These are phyloP conservation scores for Acacia concinna DNA, from an alignment of 331 rosid genomes.

Conservation along the genomic window DNA sequence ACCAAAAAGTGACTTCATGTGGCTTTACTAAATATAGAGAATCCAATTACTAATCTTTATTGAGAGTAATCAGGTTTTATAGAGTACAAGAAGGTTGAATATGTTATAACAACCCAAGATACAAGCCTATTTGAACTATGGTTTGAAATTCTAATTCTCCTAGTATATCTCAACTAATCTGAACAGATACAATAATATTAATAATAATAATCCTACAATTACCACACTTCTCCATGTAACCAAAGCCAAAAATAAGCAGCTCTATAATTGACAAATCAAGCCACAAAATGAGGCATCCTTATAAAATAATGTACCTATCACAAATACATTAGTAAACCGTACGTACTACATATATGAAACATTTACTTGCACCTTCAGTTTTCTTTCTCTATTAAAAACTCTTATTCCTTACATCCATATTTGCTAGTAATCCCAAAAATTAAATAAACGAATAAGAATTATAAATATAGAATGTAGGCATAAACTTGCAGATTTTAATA, in stretches of 20 bases:
- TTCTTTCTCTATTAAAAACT: slow-evolving; percentile 51
- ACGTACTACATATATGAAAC: slow-evolving; percentile 1
- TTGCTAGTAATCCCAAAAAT: slow-evolving; percentile 33
- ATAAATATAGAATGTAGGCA: slow-evolving; percentile 11
- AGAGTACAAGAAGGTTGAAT: too few relatives aligned
- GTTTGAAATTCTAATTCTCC: too few relatives aligned
- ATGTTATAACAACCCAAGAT: too few relatives aligned
- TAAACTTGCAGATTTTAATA: too few relatives aligned
- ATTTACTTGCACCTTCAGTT: slow-evolving; percentile 1
- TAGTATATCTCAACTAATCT: too few relatives aligned
- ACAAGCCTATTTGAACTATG: too few relatives aligned
- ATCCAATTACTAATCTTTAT: too few relatives aligned
- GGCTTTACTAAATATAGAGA: too few relatives aligned
- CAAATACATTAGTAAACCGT: slow-evolving; percentile 21
- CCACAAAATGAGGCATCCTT: neutral
- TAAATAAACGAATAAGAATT: slow-evolving; percentile 42
- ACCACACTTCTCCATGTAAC: slow-evolving; percentile 38
- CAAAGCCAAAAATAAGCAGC: neutral
- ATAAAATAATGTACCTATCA: slow-evolving; percentile 14
- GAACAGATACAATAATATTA: too few relatives aligned
- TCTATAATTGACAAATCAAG: neutral
- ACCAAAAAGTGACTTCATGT: neutral
- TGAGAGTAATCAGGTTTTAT: too few relatives aligned
- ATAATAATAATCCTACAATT: too few relatives aligned
- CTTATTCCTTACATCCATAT: slow-evolving; percentile 35